Evolutionary conservation across 2,329 filamentous ascomycete species (phyloP), one percentile per base, ranked within the genome.

Genomic region (Cercospora zeae-maydis): DNA sequence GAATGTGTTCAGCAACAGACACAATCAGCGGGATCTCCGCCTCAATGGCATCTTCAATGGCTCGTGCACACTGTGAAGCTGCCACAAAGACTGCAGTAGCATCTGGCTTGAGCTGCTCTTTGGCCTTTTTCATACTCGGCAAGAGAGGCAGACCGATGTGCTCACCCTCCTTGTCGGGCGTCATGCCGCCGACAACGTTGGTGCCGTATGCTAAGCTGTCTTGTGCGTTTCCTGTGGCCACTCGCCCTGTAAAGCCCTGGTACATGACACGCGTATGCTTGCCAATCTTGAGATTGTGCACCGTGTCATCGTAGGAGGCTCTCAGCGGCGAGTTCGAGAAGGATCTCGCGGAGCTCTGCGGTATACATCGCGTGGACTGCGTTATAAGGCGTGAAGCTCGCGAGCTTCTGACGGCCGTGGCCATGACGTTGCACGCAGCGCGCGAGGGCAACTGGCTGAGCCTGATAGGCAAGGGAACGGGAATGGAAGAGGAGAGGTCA

Each of bases 31-130:
- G 88, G 0, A 93, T 87, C 71, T 93, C 89, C 0, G 89, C 89
- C 74, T 88, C 89, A 58, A 92, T 90, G 1, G 90, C 90, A 74
- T 93, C 89, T 74, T 91, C 87, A 69, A 93, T 92, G 0, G 90
- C 90, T 27, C 81, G 80, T 0, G 87, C 82, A 1, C 90, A 90
- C 67, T 89, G 85, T 63, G 87, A 84, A n/a, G 90, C 89, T 1
- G 90, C 87, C 2, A 93, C 90, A 69, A 91, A 93, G 61, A 93
- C 89, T 4, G 87, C 89, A 1, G 90, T 92, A 4, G 89, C 90
- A 77, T 92, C 86, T 2, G 90, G 90, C 69, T 87, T 90, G 37
- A 91, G 78, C 69, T 84, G 80, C 68, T 88, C 84, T 78, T 89
- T 86, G 6, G 90, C 90, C 72, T 82, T 84, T 70, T 82, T 81